Conservation (phyloP, 1,139 yeast genomes). For the Saccharomyces pastorianus region DNA sequence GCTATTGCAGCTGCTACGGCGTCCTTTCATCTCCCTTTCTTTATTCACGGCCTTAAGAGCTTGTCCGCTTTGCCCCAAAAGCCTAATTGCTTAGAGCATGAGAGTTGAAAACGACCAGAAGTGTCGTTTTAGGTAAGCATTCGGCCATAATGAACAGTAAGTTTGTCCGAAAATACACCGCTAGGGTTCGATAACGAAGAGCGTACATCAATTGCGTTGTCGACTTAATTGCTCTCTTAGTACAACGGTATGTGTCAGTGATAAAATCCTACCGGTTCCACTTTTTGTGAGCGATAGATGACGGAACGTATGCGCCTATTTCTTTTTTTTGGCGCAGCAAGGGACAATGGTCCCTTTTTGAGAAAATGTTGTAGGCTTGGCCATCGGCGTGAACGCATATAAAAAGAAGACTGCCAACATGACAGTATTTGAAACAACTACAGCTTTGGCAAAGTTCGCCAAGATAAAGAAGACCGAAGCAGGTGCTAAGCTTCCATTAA, state of each 20-base stretch:
- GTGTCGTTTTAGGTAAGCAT: not conserved
- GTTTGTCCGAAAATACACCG: not conserved
- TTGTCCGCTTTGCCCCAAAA: not conserved
- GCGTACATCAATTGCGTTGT: not conserved
- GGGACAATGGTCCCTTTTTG: not conserved
- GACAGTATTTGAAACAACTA: not conserved
- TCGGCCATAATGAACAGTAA: not conserved
- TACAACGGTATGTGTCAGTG: not conserved
- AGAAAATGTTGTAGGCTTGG: not conserved
- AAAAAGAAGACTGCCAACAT: not conserved
- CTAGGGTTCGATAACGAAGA: not conserved
- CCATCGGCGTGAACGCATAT: not conserved
- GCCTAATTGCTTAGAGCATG: not conserved
- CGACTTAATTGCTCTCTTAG: not conserved
- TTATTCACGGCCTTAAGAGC: not conserved
- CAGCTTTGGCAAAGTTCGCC: not conserved
- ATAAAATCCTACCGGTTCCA: not conserved
- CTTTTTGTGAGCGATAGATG: not conserved
- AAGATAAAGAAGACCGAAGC: not conserved
- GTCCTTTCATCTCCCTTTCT: not conserved
- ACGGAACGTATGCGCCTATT: not conserved
- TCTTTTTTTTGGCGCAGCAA: not conserved
- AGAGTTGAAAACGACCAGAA: not conserved
- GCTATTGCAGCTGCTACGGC: not conserved
- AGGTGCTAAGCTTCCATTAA: not conserved